These are phyloP conservation scores for Rhodotorula kratochvilovae DNA, from an alignment of 768 basidiomycete genomes.

Conservation along the genomic window DNA sequence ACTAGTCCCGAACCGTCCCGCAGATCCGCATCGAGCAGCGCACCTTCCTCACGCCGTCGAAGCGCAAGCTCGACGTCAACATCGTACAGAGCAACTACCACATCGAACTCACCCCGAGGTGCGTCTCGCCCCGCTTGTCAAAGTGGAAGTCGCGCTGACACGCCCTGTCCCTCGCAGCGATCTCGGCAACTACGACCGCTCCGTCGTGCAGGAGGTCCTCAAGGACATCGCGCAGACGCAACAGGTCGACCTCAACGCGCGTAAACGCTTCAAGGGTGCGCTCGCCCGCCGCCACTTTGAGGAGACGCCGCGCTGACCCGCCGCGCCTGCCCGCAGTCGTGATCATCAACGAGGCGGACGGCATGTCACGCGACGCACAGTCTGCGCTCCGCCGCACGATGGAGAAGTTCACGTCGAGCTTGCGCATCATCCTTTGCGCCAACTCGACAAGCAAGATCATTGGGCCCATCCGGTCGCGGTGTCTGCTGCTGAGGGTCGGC, in stretches of 20 bases:
- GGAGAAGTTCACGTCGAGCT: slow-evolving; percentile 98
- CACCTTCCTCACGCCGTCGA: slow-evolving; percentile 87
- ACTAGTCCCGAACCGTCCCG: no score
- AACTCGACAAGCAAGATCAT: slow-evolving; percentile 93
- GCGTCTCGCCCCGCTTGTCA: slow-evolving; percentile 28
- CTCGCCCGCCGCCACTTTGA: slow-evolving; percentile 7
- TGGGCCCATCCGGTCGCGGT: slow-evolving; percentile 92
- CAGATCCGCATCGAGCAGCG: slow-evolving; percentile 97
- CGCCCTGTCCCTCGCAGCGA: slow-evolving; percentile 57
- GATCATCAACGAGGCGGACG: slow-evolving; percentile 95
- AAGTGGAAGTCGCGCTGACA: neutral
- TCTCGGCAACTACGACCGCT: slow-evolving; percentile 88
- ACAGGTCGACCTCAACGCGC: slow-evolving; percentile 91
- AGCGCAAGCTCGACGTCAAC: slow-evolving; percentile 90
- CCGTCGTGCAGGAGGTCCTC: slow-evolving; percentile 91
- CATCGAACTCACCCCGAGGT: slow-evolving; percentile 97
- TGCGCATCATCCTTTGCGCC: slow-evolving; percentile 93
- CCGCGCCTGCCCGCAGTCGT: slow-evolving; percentile 60
- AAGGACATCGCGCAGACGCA: slow-evolving; percentile 99
- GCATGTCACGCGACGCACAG: slow-evolving; percentile 90
- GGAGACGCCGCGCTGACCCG: neutral
- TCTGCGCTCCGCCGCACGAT: slow-evolving; percentile 93
- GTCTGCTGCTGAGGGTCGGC: slow-evolving; percentile 86
- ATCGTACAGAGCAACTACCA: slow-evolving; percentile 97
- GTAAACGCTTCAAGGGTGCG: slow-evolving; percentile 90